These are phyloP conservation scores for Fusarium agapanthi DNA, from an alignment of 2,329 filamentous ascomycete genomes.

Conservation along the genomic window DNA sequence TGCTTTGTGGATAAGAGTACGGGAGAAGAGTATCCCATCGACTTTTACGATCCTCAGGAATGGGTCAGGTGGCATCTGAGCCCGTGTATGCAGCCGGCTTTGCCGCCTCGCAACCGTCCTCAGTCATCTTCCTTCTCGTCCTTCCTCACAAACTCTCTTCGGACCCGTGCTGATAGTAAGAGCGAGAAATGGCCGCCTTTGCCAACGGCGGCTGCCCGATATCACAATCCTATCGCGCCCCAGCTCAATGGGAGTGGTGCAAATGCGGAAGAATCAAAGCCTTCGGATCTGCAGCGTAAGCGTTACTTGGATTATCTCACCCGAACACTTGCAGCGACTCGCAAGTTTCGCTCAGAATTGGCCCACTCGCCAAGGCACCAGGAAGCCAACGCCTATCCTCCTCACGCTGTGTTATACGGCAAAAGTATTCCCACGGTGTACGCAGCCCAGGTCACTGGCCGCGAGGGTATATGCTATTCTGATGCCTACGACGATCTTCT, in stretches of 20 bases:
- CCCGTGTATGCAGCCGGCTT: constrained; percentile 75
- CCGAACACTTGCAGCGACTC: constrained; percentile 76
- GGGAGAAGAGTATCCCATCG: constrained; percentile 79
- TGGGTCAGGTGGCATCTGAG: constrained; percentile 84
- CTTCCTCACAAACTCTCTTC: constrained; percentile 55
- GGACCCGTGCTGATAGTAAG: constrained; percentile 56
- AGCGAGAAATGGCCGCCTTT: constrained; percentile 45
- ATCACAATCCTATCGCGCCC: constrained; percentile 41
- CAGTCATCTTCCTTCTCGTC: constrained; percentile 57
- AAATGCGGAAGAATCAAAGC: constrained; percentile 36
- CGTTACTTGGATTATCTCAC: constrained; percentile 71
- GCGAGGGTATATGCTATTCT: constrained; percentile 76
- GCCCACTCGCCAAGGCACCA: constrained; percentile 68
- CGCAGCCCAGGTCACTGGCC: constrained; percentile 76
- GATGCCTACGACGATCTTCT: constrained; percentile 88
- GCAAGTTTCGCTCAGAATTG: constrained; percentile 80
- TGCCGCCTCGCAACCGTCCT: constrained; percentile 64
- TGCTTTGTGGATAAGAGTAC: constrained; percentile 89
- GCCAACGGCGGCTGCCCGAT: constrained; percentile 46
- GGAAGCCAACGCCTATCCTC: constrained; percentile 78
- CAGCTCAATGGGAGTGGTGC: constrained; percentile 37
- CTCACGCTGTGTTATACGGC: constrained; percentile 83
- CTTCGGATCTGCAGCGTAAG: constrained; percentile 40
- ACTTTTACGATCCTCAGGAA: constrained; percentile 82
- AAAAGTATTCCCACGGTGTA: constrained; percentile 88